These are phyloP conservation scores for Heterobasidion parviporum DNA, from an alignment of 1,284 basidiomycete genomes.

Conservation along the genomic window DNA sequence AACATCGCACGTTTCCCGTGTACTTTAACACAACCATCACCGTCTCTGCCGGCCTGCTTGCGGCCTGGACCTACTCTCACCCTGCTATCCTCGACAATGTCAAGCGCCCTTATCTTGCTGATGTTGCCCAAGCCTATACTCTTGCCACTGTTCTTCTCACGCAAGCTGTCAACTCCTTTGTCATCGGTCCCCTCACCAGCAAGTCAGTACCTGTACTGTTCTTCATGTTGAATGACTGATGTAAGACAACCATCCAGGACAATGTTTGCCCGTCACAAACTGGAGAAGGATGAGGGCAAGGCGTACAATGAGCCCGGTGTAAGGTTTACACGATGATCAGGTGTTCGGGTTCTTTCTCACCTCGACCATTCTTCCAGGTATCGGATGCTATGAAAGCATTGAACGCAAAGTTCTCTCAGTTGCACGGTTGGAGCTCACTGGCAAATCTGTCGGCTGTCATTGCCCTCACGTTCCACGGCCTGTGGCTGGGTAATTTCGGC, in stretches of 20 bases:
- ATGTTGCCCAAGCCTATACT: slow-evolving; percentile 66
- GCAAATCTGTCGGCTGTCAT: slow-evolving; percentile 57
- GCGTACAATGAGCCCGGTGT: slow-evolving; percentile 55
- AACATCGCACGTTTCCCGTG: slow-evolving; percentile 66
- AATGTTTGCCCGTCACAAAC: slow-evolving; percentile 64
- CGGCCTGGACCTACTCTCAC: slow-evolving; percentile 58
- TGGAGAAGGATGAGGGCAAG: slow-evolving; percentile 72
- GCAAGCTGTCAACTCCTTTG: slow-evolving; percentile 49
- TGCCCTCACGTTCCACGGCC: slow-evolving; percentile 61
- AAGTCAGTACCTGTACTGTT: slow-evolving; percentile 32
- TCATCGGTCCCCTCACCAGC: slow-evolving; percentile 61
- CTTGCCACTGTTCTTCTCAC: slow-evolving; percentile 41
- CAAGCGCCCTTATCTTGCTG: slow-evolving; percentile 40
- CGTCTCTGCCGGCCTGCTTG: slow-evolving; percentile 48
- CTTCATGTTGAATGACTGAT: slow-evolving; percentile 1
- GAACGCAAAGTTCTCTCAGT: slow-evolving; percentile 52
- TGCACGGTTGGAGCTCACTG: slow-evolving; percentile 65
- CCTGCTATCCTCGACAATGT: slow-evolving; percentile 47
- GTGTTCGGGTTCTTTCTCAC: not conserved
- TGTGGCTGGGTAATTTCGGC: slow-evolving; percentile 57
- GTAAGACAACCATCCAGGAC: slow-evolving; percentile 32
- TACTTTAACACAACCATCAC: slow-evolving; percentile 63
- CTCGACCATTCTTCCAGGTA: slow-evolving; percentile 31
- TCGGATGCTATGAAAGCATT: slow-evolving; percentile 62
- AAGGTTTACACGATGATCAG: not conserved